These are phyloP conservation scores for Candida ovalis DNA, from an alignment of 805 yeast species.

Conservation along the genomic window DNA sequence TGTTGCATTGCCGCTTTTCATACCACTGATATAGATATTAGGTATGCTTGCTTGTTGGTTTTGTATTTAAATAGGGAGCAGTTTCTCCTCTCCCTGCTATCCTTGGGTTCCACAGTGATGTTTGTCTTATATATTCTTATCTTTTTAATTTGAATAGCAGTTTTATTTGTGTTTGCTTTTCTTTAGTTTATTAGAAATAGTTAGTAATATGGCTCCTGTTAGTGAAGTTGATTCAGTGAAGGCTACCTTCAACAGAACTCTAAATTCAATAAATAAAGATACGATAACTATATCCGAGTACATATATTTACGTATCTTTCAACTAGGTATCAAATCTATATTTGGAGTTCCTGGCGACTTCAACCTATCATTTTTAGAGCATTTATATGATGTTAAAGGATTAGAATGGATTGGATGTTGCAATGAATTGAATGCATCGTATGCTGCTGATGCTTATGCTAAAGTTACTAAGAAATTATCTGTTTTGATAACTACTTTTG, in stretches of 20 bases:
- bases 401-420: constrained; percentile 42
- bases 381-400: constrained; percentile 33
- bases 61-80: no score
- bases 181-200: neutral
- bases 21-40: no score
- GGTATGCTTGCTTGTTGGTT: no score
- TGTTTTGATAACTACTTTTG: constrained; percentile 44
- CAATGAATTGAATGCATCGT: constrained; percentile 50
- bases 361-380: constrained; percentile 47
- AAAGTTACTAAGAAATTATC: constrained; percentile 31
- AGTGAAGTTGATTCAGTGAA: constrained; percentile 5
- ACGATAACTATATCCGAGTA: constrained; percentile 39
- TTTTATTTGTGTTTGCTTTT: neutral
- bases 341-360: constrained; percentile 65
- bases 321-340: constrained; percentile 41
- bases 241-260: constrained; percentile 5
- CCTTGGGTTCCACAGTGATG: no score
- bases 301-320: constrained; percentile 40
- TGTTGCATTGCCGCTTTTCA: no score
- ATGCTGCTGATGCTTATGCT: constrained; percentile 48
- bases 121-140: no score
- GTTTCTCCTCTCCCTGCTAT: no score
- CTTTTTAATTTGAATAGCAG: no score
- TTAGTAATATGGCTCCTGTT: constrained; percentile 22
- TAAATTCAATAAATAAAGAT: constrained; percentile 8